These are phyloP conservation scores for Emmonsiellopsis sp. DNA, from an alignment of 2,329 filamentous ascomycete genomes.

Conservation along the genomic window DNA sequence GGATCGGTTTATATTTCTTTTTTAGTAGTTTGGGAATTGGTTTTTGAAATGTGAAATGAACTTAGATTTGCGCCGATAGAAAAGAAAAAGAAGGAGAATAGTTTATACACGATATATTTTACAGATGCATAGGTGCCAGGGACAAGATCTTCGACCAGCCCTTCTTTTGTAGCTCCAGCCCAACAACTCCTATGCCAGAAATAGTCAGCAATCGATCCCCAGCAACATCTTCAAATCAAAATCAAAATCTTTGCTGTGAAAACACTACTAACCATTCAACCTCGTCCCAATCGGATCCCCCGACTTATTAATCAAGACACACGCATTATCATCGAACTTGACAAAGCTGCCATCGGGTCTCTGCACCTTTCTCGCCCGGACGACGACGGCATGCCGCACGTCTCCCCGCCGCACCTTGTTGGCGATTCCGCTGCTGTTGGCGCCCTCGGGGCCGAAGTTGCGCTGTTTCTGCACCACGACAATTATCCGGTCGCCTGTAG, in stretches of 20 bases:
- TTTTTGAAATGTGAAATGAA: background rate
- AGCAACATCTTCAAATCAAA: background rate
- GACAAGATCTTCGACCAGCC: slow-evolving; percentile 98
- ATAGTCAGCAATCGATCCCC: slow-evolving; percentile 12
- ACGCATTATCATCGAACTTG: slow-evolving; percentile 95
- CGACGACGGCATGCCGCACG: slow-evolving; percentile 90
- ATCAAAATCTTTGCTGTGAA: too few relatives aligned
- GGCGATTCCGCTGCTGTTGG: slow-evolving; percentile 62
- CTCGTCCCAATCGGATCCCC: slow-evolving; percentile 91
- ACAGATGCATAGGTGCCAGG: slow-evolving; percentile 76
- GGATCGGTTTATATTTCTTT: background rate
- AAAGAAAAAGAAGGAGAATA: slow-evolving; percentile 1
- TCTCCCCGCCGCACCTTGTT: slow-evolving; percentile 96
- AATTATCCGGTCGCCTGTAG: slow-evolving; percentile 93
- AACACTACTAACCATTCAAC: slow-evolving; percentile 56
- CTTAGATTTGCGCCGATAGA: background rate
- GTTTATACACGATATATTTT: slow-evolving; percentile 23
- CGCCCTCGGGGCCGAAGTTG: slow-evolving; percentile 60
- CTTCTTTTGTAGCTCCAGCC: slow-evolving; percentile 76
- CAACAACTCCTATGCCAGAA: slow-evolving; percentile 59
- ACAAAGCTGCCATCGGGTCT: slow-evolving; percentile 82
- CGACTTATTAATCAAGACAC: slow-evolving; percentile 91
- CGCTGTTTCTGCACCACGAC: slow-evolving; percentile 97
- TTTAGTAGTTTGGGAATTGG: background rate
- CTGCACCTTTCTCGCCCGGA: slow-evolving; percentile 80